Conservation (phyloP, 148 eudicot species). For the Limonium bicolor region DNA sequence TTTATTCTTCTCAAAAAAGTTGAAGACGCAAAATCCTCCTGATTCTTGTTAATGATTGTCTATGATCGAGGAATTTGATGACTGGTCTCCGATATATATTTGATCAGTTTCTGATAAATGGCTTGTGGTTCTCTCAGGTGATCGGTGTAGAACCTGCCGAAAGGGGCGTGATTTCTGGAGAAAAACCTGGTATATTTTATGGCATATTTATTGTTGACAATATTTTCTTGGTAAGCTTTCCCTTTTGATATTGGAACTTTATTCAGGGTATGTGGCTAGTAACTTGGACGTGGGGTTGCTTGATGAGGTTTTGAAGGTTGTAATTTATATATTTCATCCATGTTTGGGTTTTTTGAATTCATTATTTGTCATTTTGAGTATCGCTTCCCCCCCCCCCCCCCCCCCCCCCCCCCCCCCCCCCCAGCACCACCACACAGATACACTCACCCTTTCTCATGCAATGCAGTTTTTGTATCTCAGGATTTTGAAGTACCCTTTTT, state of each 20-base stretch:
- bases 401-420: too few relatives aligned
- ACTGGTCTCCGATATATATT: too few relatives aligned
- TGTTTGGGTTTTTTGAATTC: neutral
- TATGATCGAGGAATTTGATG: too few relatives aligned
- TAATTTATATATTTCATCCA: neutral
- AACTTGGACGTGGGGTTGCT: constrained; percentile 43
- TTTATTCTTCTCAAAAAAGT: too few relatives aligned
- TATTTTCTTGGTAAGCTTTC: constrained; percentile 1
- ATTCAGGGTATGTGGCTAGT: constrained; percentile 51
- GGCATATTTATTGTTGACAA: neutral
- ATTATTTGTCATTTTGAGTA: too few relatives aligned
- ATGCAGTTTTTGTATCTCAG: neutral
- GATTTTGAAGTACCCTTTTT: neutral
- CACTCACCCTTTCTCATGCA: neutral
- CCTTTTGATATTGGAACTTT: constrained; percentile 1
- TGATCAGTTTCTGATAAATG: too few relatives aligned
- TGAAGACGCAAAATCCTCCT: too few relatives aligned
- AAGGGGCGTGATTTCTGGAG: constrained; percentile 50
- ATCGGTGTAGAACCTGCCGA: constrained; percentile 68
- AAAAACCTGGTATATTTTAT: constrained; percentile 33
- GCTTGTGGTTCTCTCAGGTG: constrained; percentile 22
- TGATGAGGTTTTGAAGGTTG: constrained; percentile 57
- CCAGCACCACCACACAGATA: too few relatives aligned
- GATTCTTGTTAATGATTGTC: too few relatives aligned
- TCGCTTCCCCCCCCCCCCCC: too few relatives aligned